Evolutionary conservation across 78 protist genomes (phyloP).

Genomic region (slime mould (Dictyostelium discoideum)): dicty_2.7 NC_007088.5:7537501-7538000

Average conservation of each 20-base stretch:
- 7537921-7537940: neutral
- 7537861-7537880: neutral
- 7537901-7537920: neutral
- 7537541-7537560: neutral
- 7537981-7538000: slow-evolving; percentile 7
- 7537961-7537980: slow-evolving; percentile 7
- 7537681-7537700: slow-evolving; percentile 1
- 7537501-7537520: slow-evolving; percentile 2
- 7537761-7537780: neutral
- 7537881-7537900: neutral
- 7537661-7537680: slow-evolving; percentile 22
- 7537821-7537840: slow-evolving; percentile 10
- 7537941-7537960: neutral
- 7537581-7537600: neutral
- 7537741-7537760: neutral
- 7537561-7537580: neutral
- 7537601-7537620: neutral
- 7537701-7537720: neutral
- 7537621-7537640: neutral
- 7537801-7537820: slow-evolving; percentile 3
- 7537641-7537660: neutral
- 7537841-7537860: neutral
- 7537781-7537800: slow-evolving; percentile 3
- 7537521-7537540: neutral
- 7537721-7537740: neutral